Evolutionary conservation across 371 early-diverging fungal species (phyloP).

Genomic region (Saksenaea oblongispora): DNA sequence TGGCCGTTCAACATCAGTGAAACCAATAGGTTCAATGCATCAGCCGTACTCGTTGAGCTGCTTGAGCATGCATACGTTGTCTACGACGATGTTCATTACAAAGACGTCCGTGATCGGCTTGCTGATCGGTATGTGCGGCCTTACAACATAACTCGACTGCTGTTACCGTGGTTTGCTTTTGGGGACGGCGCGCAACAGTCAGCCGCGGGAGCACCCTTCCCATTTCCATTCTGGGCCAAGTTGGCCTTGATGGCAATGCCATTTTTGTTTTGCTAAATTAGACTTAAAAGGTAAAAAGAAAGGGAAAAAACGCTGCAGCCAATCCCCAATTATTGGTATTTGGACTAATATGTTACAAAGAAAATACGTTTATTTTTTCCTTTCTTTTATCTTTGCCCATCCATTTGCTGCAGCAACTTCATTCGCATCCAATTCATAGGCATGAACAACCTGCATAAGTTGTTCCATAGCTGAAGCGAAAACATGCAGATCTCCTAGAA

Average conservation of each 20-base stretch:
- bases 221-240: neutral
- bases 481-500: slow-evolving; percentile 10
- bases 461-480: slow-evolving; percentile 11
- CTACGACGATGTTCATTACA: slow-evolving; percentile 36
- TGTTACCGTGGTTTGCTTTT: slow-evolving; percentile 16
- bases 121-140: slow-evolving; percentile 10
- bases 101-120: slow-evolving; percentile 1
- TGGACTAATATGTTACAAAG: neutral
- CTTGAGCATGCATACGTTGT: slow-evolving; percentile 45
- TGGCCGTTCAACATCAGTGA: slow-evolving; percentile 44
- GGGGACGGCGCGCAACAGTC: slow-evolving; percentile 8
- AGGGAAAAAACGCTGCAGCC: neutral
- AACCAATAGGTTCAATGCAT: slow-evolving; percentile 20
- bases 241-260: neutral
- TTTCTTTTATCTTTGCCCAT: slow-evolving; percentile 1
- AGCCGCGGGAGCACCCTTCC: neutral
- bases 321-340: neutral
- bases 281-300: neutral
- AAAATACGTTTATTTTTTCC: neutral
- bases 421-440: slow-evolving; percentile 21
- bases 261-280: neutral
- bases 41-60: slow-evolving; percentile 30
- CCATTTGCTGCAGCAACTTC: slow-evolving; percentile 19
- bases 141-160: slow-evolving; percentile 28
- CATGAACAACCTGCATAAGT: slow-evolving; percentile 15